Percentiles rank a stretch among this genome's conserved stretches.
These are phyloP conservation scores for Candida xiaguanensis DNA, from an alignment of 805 yeast species.

Conservation along the genomic window DNA sequence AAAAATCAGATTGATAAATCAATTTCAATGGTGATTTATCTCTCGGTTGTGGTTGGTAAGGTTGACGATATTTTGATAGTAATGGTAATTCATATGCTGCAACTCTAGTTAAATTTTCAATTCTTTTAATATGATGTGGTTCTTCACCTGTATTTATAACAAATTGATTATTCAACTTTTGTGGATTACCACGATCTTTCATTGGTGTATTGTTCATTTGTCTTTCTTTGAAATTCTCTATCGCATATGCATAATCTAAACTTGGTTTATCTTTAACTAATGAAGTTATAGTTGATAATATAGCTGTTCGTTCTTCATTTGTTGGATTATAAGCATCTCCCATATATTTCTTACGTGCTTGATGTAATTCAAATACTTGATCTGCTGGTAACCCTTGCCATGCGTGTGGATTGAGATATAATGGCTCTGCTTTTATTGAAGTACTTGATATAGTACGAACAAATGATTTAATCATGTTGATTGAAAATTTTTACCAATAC, in stretches of 20 bases:
- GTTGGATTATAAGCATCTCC: slow-evolving; percentile 41
- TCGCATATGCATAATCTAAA: slow-evolving; percentile 37
- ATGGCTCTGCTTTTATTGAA: slow-evolving; percentile 13
- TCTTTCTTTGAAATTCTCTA: slow-evolving; percentile 41
- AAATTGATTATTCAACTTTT: slow-evolving; percentile 30
- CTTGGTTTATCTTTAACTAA: slow-evolving; percentile 29
- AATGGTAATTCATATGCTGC: slow-evolving; percentile 93
- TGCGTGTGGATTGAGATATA: slow-evolving; percentile 59
- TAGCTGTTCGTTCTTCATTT: slow-evolving; percentile 62
- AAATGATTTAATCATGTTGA: not conserved
- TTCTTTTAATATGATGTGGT: slow-evolving; percentile 57
- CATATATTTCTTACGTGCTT: slow-evolving; percentile 49
- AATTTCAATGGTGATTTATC: slow-evolving; percentile 55
- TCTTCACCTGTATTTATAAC: slow-evolving; percentile 35
- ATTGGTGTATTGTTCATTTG: slow-evolving; percentile 40
- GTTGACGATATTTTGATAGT: slow-evolving; percentile 69
- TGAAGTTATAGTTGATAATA: slow-evolving; percentile 34
- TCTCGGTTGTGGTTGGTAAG: slow-evolving; percentile 49
- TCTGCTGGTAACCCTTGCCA: slow-evolving; percentile 71
- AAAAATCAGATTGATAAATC: slow-evolving; percentile 61
- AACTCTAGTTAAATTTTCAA: slow-evolving; percentile 71
- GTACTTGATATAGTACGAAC: slow-evolving; percentile 5
- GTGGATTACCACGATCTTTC: slow-evolving; percentile 34
- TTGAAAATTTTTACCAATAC: slow-evolving; percentile 1
- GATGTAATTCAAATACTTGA: slow-evolving; percentile 56